phyloP scores from a whole-genome alignment of 768 basidiomycete genomes.

The Tulasnella sp. region DNA sequence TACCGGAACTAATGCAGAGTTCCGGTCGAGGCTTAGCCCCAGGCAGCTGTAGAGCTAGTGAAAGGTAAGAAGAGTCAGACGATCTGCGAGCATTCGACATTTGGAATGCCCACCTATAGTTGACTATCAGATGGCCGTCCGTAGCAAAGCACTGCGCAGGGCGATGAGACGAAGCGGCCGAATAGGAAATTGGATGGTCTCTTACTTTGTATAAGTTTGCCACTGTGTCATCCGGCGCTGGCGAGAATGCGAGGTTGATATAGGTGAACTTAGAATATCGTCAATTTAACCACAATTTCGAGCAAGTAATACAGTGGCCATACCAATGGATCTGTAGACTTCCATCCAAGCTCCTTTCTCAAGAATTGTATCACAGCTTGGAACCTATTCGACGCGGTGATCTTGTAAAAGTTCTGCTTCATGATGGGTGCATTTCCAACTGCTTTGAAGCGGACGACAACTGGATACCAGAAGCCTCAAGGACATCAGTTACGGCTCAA shows the following conservation, averaged over 20 bases:
- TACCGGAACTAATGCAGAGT: background rate
- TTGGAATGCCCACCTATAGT: slow-evolving; percentile 54
- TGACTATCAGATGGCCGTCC: slow-evolving; percentile 81
- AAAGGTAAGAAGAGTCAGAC: background rate
- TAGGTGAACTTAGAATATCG: slow-evolving; percentile 30
- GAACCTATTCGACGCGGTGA: slow-evolving; percentile 86
- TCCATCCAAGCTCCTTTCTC: slow-evolving; percentile 80
- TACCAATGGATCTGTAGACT: slow-evolving; percentile 74
- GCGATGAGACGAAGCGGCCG: background rate
- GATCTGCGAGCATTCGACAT: background rate
- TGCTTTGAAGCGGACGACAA: slow-evolving; percentile 94
- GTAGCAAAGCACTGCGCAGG: slow-evolving; percentile 63
- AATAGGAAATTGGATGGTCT: background rate
- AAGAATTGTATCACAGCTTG: slow-evolving; percentile 92
- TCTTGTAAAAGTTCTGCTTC: slow-evolving; percentile 98
- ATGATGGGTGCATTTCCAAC: slow-evolving; percentile 97
- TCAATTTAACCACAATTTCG: background rate
- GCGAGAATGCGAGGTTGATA: slow-evolving; percentile 70
- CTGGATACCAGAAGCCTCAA: slow-evolving; percentile 33
- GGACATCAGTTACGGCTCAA: background rate
- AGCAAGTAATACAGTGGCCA: slow-evolving; percentile 22
- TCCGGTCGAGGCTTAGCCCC: slow-evolving; percentile 33
- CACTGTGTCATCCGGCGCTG: slow-evolving; percentile 73
- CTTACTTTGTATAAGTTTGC: slow-evolving; percentile 62
- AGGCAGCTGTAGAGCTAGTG: slow-evolving; percentile 49